phyloP scores from a whole-genome alignment of 2,329 filamentous ascomycete genomes.

The Pseudocercospora musae region DNA sequence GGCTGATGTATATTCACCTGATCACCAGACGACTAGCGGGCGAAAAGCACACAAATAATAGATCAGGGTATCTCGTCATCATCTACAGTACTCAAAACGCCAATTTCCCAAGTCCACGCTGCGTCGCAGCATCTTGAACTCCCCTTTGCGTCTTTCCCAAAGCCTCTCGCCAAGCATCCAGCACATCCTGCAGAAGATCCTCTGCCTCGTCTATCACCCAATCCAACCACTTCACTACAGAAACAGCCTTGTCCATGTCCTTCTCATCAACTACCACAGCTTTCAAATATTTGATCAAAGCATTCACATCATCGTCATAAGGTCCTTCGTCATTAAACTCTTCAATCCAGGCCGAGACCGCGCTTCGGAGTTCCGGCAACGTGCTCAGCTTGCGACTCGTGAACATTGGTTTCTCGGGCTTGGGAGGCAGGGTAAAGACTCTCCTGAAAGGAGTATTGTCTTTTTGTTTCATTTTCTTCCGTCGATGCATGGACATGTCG shows the following conservation, averaged over 20 bases:
- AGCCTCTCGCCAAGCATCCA: conserved; percentile 37
- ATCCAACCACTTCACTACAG: conserved; percentile 63
- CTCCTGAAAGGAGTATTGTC: conserved; percentile 36
- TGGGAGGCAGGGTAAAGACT: conserved; percentile 48
- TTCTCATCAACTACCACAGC: conserved; percentile 71
- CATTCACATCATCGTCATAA: conserved; percentile 71
- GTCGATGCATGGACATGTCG: conserved; percentile 34
- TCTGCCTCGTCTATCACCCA: conserved; percentile 38
- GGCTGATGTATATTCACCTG: too few relatives aligned
- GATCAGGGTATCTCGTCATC: not conserved
- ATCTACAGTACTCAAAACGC: conserved; percentile 33
- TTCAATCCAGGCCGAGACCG: conserved; percentile 71
- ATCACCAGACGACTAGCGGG: too few relatives aligned
- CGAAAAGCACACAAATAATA: not conserved
- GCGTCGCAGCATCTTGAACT: conserved; percentile 43
- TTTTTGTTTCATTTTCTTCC: conserved; percentile 23
- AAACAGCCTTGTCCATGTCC: conserved; percentile 71
- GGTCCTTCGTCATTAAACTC: conserved; percentile 73
- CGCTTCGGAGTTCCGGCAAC: conserved; percentile 65
- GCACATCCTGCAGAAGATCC: conserved; percentile 13
- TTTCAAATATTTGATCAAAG: conserved; percentile 69
- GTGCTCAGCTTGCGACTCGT: conserved; percentile 56
- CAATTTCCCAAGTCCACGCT: conserved; percentile 47
- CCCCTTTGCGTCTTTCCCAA: conserved; percentile 41
- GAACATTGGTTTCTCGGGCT: conserved; percentile 57